Evolutionary conservation across 2,329 filamentous ascomycete species (phyloP).

Genomic region (Talaromyces sp.): DNA sequence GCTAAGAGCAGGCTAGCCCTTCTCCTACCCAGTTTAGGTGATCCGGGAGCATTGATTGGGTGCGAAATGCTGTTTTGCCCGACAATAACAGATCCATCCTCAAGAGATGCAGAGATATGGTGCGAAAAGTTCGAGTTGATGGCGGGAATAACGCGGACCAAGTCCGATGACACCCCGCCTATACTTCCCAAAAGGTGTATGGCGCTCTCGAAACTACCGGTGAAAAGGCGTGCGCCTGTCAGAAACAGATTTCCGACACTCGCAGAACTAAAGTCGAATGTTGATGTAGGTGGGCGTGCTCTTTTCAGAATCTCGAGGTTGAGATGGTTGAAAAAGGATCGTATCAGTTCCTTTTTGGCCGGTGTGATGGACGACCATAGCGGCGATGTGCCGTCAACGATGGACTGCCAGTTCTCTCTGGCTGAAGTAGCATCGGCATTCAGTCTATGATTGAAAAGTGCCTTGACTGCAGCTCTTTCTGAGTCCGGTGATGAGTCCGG

Average conservation of each 20-base stretch:
- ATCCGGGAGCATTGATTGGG: conserved; percentile 53
- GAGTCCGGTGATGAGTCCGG: conserved; percentile 57
- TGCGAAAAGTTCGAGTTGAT: conserved; percentile 95
- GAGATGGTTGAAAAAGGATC: conserved; percentile 69
- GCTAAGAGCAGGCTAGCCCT: conserved; percentile 34
- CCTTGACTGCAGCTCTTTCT: conserved; percentile 70
- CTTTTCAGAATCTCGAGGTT: conserved; percentile 76
- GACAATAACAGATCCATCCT: conserved; percentile 70
- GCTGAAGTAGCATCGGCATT: conserved; percentile 58
- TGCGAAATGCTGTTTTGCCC: conserved; percentile 93
- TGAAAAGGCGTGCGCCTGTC: conserved; percentile 82
- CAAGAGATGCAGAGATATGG: conserved; percentile 80
- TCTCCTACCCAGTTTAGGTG: conserved; percentile 18
- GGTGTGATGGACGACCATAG: conserved; percentile 69
- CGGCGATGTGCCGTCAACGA: conserved; percentile 73
- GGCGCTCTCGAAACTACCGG: conserved; percentile 84
- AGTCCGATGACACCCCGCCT: conserved; percentile 68
- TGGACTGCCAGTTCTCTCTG: conserved; percentile 75
- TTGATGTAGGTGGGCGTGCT: conserved; percentile 61
- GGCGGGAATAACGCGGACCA: conserved; percentile 75
- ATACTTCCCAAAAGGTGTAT: conserved; percentile 86
- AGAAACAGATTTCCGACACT: conserved; percentile 76
- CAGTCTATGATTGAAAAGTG: conserved; percentile 82
- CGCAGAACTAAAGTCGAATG: conserved; percentile 71
- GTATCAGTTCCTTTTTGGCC: conserved; percentile 70